Evolutionary conservation across 1,139 yeast species (phyloP).

Genomic region (Arxiozyma slooffiae): DNA sequence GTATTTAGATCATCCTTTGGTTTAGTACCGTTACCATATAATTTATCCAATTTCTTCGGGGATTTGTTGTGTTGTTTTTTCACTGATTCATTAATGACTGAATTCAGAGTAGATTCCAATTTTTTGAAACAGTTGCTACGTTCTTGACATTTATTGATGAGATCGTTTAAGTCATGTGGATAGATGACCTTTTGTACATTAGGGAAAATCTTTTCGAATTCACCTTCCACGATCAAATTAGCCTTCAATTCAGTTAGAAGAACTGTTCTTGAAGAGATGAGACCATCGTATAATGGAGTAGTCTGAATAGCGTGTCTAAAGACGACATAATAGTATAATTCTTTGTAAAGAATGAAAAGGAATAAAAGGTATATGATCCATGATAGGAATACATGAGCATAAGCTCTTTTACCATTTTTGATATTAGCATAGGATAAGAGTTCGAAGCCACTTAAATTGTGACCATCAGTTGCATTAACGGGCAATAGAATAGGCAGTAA

Average conservation of each 20-base stretch:
- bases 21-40: conserved; percentile 30
- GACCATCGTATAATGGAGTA: conserved; percentile 60
- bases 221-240: conserved; percentile 40
- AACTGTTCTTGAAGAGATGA: conserved; percentile 57
- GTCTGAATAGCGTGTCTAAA: conserved; percentile 60
- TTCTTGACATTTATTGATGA: conserved; percentile 45
- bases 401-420: conserved; percentile 46
- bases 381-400: conserved; percentile 63
- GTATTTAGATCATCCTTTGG: conserved; percentile 45
- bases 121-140: conserved; percentile 45
- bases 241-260: conserved; percentile 55
- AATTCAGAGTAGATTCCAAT: conserved; percentile 52
- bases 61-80: conserved; percentile 45
- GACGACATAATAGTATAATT: conserved; percentile 55
- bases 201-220: conserved; percentile 49
- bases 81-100: conserved; percentile 46
- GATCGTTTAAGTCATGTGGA: conserved; percentile 48
- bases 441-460: conserved; percentile 46
- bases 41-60: conserved; percentile 36
- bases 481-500: conserved; percentile 77
- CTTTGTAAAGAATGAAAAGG: conserved; percentile 58
- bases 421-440: conserved; percentile 56
- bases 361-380: conserved; percentile 57
- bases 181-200: conserved; percentile 52
- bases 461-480: conserved; percentile 76